Evolutionary conservation across 306 rosid genomes (phyloP), one percentile per base, ranked within the genome.

Genomic region (Prinsepia uniflora): DNA sequence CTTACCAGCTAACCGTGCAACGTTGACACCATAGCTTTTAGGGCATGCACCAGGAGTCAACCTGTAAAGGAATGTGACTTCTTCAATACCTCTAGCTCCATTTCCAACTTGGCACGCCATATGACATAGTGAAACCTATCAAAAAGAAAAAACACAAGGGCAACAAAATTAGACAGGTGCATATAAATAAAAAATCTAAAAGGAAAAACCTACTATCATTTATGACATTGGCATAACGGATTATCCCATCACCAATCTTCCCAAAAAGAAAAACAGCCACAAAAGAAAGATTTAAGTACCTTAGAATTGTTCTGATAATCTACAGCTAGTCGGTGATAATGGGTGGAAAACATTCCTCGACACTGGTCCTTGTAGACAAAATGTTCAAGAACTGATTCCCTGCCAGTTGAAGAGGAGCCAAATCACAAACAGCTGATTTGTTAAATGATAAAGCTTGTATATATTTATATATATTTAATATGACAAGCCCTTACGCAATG

Each of bases 21-120:
- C 90, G 66, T 91, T 91, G 73, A 91, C 96, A 58, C 96, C 99
- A 85, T 91, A 95, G 86, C 99, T 91, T 85, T 89, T 95, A 65
- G 99, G 99, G 79, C 99, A 95, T 46, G 96, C 89, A 80, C 97
- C 97, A 4, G 76, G 73, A 11, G 85, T 89, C 82, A 91, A 73
- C 83, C 88, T 86, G 75, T 95, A 89, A 67, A 95, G 99, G 82
- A 95, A 95, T 74, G 92, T 91, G 65, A 95, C 97, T 82, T 95
- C 96, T 40, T 95, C 97, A 78, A 89, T 71, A 45, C 88, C 92
- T 53, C 77, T 83, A 77, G 47, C 72, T 72, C 90, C 95, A 56
- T 76, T 72, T 76, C 97, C 96, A 58, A 95, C 96, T 78, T 85
- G 92, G 79, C 99, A 95, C 63, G 90, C 96, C 99, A 91, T 91